Evolutionary conservation across 1,139 yeast genomes (phyloP).

Genomic region (Saccharomycopsis phalli): DNA sequence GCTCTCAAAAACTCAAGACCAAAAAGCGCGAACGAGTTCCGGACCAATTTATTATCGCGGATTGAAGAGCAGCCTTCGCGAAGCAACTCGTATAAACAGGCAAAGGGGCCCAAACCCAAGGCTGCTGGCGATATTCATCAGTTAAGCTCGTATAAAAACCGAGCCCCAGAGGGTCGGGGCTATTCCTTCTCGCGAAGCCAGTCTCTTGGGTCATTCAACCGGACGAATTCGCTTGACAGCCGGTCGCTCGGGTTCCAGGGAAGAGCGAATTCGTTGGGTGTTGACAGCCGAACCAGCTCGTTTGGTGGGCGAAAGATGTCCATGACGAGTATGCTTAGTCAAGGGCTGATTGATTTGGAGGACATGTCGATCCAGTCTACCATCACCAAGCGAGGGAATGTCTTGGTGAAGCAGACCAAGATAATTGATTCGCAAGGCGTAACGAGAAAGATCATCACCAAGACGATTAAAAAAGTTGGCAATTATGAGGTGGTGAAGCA

Average conservation of each 20-base stretch:
- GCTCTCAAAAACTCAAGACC: constrained; percentile 16
- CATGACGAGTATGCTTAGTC: constrained; percentile 12
- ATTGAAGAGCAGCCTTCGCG: constrained; percentile 3
- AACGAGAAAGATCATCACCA: constrained; percentile 26
- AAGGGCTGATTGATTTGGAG: constrained; percentile 7
- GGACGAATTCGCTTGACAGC: too few species aligned
- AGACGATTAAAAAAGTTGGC: constrained; percentile 25
- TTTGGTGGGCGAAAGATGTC: constrained; percentile 5
- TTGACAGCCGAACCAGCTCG: neutral
- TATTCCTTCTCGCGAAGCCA: too few species aligned
- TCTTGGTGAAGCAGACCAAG: constrained; percentile 22
- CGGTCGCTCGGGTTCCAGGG: too few species aligned
- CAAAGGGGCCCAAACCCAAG: neutral
- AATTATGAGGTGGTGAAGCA: constrained; percentile 23
- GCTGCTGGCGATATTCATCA: neutral
- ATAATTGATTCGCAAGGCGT: constrained; percentile 26
- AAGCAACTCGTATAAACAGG: neutral
- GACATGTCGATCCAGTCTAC: constrained; percentile 16
- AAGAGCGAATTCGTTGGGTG: constrained; percentile 9
- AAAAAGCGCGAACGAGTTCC: neutral
- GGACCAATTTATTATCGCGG: neutral
- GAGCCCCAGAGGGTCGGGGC: too few species aligned
- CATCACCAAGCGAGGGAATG: constrained; percentile 11
- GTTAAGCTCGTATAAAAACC: neutral
- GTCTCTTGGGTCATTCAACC: too few species aligned